A percentile compares a stretch with the other conserved stretches of the same genome.
These are phyloP conservation scores for Piedraia hortae DNA, from an alignment of 2,329 filamentous ascomycete species.

Conservation along the genomic window DNA sequence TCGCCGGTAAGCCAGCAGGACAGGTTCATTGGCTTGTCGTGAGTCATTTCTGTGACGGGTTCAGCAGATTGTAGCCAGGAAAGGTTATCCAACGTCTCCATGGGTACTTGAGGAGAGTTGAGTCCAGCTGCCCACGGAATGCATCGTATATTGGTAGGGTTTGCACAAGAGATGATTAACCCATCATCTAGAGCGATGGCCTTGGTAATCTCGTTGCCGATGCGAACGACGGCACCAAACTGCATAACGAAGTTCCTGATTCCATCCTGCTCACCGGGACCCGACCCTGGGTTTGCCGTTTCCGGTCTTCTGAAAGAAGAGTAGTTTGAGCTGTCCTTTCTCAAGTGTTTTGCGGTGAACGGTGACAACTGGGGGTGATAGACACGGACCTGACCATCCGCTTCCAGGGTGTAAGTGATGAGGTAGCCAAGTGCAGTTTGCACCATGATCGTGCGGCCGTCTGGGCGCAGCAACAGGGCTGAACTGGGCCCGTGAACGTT, in stretches of 20 bases:
- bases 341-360: constrained; percentile 14
- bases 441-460: constrained; percentile 74
- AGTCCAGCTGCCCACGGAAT: constrained; percentile 81
- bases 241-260: constrained; percentile 69
- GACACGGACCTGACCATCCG: constrained; percentile 53
- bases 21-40: constrained; percentile 89
- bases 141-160: constrained; percentile 84
- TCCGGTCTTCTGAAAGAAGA: constrained; percentile 7
- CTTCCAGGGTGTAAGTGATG: constrained; percentile 80
- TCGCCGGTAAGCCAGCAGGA: constrained; percentile 78
- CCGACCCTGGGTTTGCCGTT: constrained; percentile 15
- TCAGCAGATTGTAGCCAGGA: constrained; percentile 56
- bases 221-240: constrained; percentile 93
- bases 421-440: constrained; percentile 67
- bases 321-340: constrained; percentile 22
- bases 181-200: constrained; percentile 79
- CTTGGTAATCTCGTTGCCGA: constrained; percentile 78
- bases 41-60: constrained; percentile 57
- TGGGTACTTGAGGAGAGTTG: constrained; percentile 59
- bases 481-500: constrained; percentile 63
- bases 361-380: constrained; percentile 60
- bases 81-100: constrained; percentile 72
- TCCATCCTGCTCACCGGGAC: constrained; percentile 55
- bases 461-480: constrained; percentile 62
- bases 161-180: constrained; percentile 67